Conservation (phyloP, 176 grass and related monocot genomes). For the Juncus effusus region DNA sequence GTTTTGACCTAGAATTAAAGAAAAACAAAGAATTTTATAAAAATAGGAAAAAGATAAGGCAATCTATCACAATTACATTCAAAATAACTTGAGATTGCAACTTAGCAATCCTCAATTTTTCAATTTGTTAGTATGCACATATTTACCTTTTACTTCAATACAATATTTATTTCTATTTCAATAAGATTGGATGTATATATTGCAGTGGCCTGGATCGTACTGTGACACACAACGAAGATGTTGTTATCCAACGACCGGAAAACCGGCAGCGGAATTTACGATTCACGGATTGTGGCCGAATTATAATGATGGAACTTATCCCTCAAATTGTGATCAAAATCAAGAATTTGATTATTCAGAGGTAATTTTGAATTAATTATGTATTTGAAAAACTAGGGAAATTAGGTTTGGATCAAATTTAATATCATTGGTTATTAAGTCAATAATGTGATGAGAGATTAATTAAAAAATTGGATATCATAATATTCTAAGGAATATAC, state of each 20-base stretch:
- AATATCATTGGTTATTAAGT: no score
- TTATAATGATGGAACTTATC: slow-evolving; percentile 43
- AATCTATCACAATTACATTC: no score
- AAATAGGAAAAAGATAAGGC: no score
- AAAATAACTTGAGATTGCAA: no score
- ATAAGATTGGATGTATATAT: no score
- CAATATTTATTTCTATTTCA: no score
- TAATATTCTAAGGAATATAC: not conserved
- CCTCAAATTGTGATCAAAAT: slow-evolving; percentile 23
- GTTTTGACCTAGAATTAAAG: no score
- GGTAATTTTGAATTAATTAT: slow-evolving; percentile 4
- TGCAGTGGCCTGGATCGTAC: slow-evolving; percentile 71
- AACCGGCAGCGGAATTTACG: slow-evolving; percentile 55
- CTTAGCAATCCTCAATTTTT: not conserved
- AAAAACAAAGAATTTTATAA: no score
- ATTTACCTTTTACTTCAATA: no score
- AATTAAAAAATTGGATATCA: slow-evolving; percentile 17
- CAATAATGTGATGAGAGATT: no score
- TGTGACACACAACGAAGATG: slow-evolving; percentile 48
- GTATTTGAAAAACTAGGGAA: no score
- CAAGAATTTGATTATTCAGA: slow-evolving; percentile 9
- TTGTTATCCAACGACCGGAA: slow-evolving; percentile 58
- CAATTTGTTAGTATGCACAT: slow-evolving; percentile 6
- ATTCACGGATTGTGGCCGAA: slow-evolving; percentile 90
- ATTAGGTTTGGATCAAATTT: no score